phyloP scores from a whole-genome alignment of 176 grass and related monocot genomes.

The Hordeum vulgare region DNA sequence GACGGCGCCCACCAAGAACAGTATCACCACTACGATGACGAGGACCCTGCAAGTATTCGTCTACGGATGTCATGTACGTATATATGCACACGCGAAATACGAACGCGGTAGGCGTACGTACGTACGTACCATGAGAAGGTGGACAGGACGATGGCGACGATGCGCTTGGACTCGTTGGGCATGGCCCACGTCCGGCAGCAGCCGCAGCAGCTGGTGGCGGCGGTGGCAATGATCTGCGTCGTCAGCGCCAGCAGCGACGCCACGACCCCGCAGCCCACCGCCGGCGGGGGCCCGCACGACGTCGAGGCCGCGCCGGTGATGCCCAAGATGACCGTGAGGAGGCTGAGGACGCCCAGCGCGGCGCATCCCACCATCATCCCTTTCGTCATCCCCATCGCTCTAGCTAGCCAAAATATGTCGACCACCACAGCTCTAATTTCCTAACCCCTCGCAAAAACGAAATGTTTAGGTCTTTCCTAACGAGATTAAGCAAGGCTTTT shows the following conservation, averaged over 20 bases:
- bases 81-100: too few relatives aligned
- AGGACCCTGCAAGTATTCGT: neutral
- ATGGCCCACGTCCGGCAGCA: neutral
- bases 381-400: neutral
- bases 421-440: neutral
- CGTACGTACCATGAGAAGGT: neutral
- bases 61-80: neutral
- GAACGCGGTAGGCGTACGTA: too few relatives aligned
- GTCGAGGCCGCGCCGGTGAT: neutral
- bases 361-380: neutral
- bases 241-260: neutral
- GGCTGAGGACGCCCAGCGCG: conserved; percentile 7
- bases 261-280: neutral
- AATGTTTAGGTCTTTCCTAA: neutral
- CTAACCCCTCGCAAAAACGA: neutral
- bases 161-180: neutral
- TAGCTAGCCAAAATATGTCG: too few relatives aligned
- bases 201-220: neutral
- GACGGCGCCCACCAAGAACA: conserved; percentile 5
- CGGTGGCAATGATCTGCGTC: neutral
- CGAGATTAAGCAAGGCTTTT: neutral
- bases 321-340: conserved; percentile 20
- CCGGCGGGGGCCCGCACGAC: neutral
- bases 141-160: neutral
- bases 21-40: neutral